Evolutionary conservation across 2,329 filamentous ascomycete genomes (phyloP).

Genomic region (Aspergillus candidus): DNA sequence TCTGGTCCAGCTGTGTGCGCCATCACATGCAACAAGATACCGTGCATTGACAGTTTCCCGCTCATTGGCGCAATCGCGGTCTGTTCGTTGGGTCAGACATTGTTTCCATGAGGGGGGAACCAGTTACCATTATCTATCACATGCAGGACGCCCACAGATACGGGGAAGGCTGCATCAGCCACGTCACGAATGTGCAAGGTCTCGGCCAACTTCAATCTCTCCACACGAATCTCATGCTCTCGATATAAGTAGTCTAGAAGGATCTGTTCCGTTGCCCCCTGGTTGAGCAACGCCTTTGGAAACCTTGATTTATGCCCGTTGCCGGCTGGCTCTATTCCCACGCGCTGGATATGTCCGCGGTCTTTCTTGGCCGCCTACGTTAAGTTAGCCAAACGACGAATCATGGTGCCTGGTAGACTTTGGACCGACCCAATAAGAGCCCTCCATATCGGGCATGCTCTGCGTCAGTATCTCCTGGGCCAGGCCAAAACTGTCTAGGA

Average conservation of each 20-base stretch:
- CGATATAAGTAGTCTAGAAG: constrained; percentile 7
- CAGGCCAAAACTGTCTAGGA: constrained; percentile 66
- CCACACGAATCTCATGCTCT: constrained; percentile 1
- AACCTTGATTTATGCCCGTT: constrained; percentile 2
- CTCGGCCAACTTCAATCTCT: constrained; percentile 5
- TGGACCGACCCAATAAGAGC: constrained; percentile 12
- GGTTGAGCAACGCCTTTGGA: constrained; percentile 11
- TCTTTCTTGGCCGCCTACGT: constrained; percentile 3
- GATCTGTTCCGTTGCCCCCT: constrained; percentile 10
- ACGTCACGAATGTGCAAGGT: background rate
- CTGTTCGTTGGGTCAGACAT: background rate
- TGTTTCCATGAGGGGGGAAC: too few relatives aligned
- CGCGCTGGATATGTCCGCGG: constrained; percentile 4
- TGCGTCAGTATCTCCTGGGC: constrained; percentile 19
- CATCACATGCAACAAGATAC: constrained; percentile 16
- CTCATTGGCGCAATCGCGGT: background rate
- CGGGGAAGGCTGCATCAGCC: background rate
- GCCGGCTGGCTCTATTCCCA: constrained; percentile 1
- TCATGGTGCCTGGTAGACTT: background rate
- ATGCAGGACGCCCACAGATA: background rate
- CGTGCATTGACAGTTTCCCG: constrained; percentile 3
- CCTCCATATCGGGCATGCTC: constrained; percentile 5
- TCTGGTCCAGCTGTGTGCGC: constrained; percentile 11
- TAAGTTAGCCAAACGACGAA: background rate
- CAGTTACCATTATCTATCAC: background rate